Percentiles rank a stretch among this genome's conserved stretches.
These are phyloP conservation scores for Vigna nakashimae DNA, from an alignment of 306 rosid species.

Conservation along the genomic window DNA sequence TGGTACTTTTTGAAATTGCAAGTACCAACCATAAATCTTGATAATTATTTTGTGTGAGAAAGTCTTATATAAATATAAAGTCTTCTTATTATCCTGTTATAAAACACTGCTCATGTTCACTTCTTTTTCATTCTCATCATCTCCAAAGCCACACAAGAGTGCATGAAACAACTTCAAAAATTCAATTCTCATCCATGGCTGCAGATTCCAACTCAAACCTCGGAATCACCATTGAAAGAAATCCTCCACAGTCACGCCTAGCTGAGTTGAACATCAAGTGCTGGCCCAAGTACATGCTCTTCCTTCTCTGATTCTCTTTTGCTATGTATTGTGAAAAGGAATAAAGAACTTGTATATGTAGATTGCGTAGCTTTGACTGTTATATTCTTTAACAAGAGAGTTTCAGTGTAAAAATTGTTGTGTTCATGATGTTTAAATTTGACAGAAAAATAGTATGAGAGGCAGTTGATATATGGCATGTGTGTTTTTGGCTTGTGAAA, in stretches of 20 bases:
- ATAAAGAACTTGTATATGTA: no score
- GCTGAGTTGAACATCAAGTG: conserved; percentile 80
- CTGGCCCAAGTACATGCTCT: conserved; percentile 84
- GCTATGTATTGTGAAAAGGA: neutral
- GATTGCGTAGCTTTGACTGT: no score
- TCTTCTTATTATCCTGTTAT: conserved; percentile 39
- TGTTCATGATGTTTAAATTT: neutral
- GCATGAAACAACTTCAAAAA: conserved; percentile 33
- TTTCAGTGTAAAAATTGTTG: neutral
- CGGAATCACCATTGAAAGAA: conserved; percentile 77
- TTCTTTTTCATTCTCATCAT: conserved; percentile 21
- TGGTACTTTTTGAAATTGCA: conserved; percentile 7
- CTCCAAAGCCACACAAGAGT: conserved; percentile 33
- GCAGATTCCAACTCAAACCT: conserved; percentile 61
- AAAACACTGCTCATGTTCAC: conserved; percentile 47
- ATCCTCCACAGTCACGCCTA: conserved; percentile 80
- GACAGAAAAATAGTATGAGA: neutral
- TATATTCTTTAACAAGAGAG: neutral
- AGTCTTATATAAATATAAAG: conserved; percentile 25
- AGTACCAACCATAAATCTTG: neutral
- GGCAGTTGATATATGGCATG: neutral
- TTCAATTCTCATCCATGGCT: conserved; percentile 59
- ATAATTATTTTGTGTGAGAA: conserved; percentile 16
- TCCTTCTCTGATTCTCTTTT: neutral
- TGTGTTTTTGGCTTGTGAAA: neutral